These are phyloP conservation scores for Ramaria sp. DNA, from an alignment of 768 basidiomycete genomes.

Conservation along the genomic window DNA sequence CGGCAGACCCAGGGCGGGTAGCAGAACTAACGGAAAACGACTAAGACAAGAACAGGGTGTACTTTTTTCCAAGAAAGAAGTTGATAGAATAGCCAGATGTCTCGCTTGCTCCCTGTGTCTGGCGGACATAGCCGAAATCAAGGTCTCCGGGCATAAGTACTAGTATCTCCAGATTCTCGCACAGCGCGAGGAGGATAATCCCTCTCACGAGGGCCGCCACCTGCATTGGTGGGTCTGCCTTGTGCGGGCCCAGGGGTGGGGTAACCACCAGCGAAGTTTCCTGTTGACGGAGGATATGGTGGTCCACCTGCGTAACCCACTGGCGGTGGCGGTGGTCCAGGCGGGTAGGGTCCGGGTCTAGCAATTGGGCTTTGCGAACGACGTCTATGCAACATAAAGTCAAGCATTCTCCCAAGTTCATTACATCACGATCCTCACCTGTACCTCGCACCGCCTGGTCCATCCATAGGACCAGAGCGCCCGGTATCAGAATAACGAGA, in stretches of 20 bases:
- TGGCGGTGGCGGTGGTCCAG: slow-evolving; percentile 7
- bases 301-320: slow-evolving; percentile 9
- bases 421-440: slow-evolving; percentile 20
- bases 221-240: slow-evolving; percentile 19
- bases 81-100: not conserved
- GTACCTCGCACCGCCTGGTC: slow-evolving; percentile 21
- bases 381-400: slow-evolving; percentile 31
- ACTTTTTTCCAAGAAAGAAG: slow-evolving; percentile 4
- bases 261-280: slow-evolving; percentile 26
- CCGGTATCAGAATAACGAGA: slow-evolving; percentile 36
- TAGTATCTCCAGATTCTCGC: slow-evolving; percentile 20
- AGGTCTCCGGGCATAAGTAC: slow-evolving; percentile 5
- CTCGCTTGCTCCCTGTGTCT: not conserved
- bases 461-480: slow-evolving; percentile 25
- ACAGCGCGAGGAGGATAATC: slow-evolving; percentile 24
- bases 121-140: not conserved
- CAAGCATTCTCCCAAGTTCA: not conserved
- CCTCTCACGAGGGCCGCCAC: slow-evolving; percentile 24
- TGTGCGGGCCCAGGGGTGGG: slow-evolving; percentile 28
- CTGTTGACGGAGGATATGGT: slow-evolving; percentile 22
- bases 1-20: slow-evolving; percentile 4
- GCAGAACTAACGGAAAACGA: not conserved
- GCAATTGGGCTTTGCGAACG: slow-evolving; percentile 63
- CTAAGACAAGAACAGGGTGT: slow-evolving; percentile 5
- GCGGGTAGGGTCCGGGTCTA: slow-evolving; percentile 35